Evolutionary conservation across 2,329 filamentous ascomycete species (phyloP), one percentile per base, ranked within the genome.

Genomic region (Cercospora zeae-maydis): DNA sequence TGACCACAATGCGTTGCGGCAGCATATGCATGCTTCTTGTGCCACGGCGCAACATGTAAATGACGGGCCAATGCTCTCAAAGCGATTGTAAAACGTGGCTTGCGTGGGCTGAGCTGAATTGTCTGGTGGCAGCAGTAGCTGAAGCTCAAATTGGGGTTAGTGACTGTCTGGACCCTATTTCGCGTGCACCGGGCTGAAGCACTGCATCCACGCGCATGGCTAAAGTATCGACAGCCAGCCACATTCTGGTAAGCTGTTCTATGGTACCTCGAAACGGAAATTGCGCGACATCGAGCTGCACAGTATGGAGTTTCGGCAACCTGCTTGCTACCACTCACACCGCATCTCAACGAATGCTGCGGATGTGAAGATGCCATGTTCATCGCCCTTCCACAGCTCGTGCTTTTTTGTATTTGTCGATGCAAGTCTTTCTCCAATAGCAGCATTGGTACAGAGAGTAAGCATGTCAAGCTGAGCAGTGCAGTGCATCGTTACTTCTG

Each of bases 111-210:
- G 56, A 58, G 56, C 56, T 58, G 56, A 58, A 47, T 10, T 27
- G 21, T 49, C 21, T 45, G 24, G 24, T 42, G 34, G 34, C 31
- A 21, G 34, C 30, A 19, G 45, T 16, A 49, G 56, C 56, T 58
- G 56, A 49, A 58, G 56, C 56, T 58, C 56, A 31, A 36, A 58
- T 49, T 47, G 39, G 56, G 56, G 6, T 14, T 58, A 58, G 56
- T 31, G 36, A 31, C 37, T 30, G 21, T 11, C 36, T 16, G 37
- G 54, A 57, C 54, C 37, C 42, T 45, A 39, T 19, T 27, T 30
- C n/a, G 24, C 7, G 24, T 42, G 54, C 36, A 57, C 8, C 54
- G 54, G 37, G 31, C 19, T 37, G 52, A 34, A 37, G 33, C 21
- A 16, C 24, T 45, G 54, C 54, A 42, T 58, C 37, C 31, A 49